These are phyloP conservation scores for Mucor irregularis DNA, from an alignment of 371 early-diverging fungal genomes.

Conservation along the genomic window DNA sequence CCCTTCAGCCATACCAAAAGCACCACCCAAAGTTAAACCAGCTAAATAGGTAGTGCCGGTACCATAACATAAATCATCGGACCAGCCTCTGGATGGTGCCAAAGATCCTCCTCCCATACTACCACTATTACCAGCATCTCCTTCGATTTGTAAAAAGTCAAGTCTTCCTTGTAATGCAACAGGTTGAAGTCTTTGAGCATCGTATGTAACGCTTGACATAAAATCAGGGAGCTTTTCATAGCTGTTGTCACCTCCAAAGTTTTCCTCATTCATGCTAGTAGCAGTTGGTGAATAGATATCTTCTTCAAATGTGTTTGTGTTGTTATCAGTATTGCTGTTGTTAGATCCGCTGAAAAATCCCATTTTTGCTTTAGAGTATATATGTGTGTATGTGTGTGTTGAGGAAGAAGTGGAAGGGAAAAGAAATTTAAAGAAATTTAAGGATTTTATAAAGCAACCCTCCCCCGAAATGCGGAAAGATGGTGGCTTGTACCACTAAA, in stretches of 20 bases:
- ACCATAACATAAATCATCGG: slow-evolving; percentile 88
- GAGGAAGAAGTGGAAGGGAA: background rate
- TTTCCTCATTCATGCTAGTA: slow-evolving; percentile 10
- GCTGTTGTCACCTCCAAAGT: slow-evolving; percentile 33
- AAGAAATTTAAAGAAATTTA: background rate
- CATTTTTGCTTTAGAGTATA: too few relatives aligned
- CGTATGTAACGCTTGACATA: slow-evolving; percentile 50
- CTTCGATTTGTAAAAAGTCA: slow-evolving; percentile 62
- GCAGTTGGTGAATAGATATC: slow-evolving; percentile 37
- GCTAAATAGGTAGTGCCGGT: slow-evolving; percentile 80
- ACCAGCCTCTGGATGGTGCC: slow-evolving; percentile 78
- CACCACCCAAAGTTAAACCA: slow-evolving; percentile 80
- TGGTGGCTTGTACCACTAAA: slow-evolving; percentile 2
- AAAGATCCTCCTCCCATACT: slow-evolving; percentile 44
- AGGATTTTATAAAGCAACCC: background rate
- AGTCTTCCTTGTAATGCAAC: slow-evolving; percentile 62
- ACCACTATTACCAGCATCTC: slow-evolving; percentile 22
- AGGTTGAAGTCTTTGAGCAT: slow-evolving; percentile 59
- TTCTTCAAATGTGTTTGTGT: slow-evolving; percentile 9
- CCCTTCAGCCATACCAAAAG: slow-evolving; percentile 81
- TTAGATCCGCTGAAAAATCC: slow-evolving; percentile 17
- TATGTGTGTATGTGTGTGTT: background rate
- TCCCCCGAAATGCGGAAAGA: background rate
- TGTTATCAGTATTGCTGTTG: slow-evolving; percentile 1
- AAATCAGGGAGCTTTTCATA: slow-evolving; percentile 59